Evolutionary conservation across 1,284 basidiomycete species (phyloP).

Genomic region (Sphagnurus paluster): DNA sequence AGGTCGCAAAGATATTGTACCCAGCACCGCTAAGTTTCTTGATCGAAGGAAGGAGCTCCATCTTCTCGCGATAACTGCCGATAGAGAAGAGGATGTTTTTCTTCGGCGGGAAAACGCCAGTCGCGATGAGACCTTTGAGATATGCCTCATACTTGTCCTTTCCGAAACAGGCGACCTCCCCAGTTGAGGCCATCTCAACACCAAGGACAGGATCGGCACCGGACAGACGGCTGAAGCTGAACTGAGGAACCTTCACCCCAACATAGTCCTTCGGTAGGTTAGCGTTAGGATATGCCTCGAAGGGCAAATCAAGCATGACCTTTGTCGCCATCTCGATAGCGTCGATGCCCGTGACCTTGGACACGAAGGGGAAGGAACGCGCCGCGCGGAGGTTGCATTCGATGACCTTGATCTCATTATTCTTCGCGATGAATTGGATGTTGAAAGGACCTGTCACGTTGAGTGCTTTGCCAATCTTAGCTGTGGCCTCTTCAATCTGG

Average conservation of each 20-base stretch:
- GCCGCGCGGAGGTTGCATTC: constrained; percentile 99
- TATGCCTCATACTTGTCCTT: constrained; percentile 98
- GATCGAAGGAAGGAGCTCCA: constrained; percentile 95
- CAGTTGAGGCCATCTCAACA: constrained; percentile 99
- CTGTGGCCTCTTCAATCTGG: constrained; percentile 95
- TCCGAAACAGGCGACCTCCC: constrained; percentile 98
- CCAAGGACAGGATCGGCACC: constrained; percentile 98
- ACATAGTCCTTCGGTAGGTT: constrained; percentile 92
- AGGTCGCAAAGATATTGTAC: constrained; percentile 96
- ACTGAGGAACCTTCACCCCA: constrained; percentile 98
- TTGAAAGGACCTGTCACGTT: constrained; percentile 99
- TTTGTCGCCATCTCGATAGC: constrained; percentile 99
- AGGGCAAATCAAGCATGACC: constrained; percentile 91
- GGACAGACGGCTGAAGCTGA: constrained; percentile 94
- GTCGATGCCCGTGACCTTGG: constrained; percentile 96
- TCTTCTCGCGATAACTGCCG: constrained; percentile 96
- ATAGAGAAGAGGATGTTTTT: constrained; percentile 95
- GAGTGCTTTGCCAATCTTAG: constrained; percentile 96
- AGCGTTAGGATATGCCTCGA: constrained; percentile 88
- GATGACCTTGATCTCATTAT: constrained; percentile 99
- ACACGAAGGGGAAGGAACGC: constrained; percentile 98
- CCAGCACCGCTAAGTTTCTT: constrained; percentile 94
- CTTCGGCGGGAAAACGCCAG: constrained; percentile 92
- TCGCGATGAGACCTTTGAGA: constrained; percentile 94
- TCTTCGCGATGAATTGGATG: constrained; percentile 99